Conservation (phyloP, 1,284 basidiomycete genomes). For the Marasmius sp. region DNA sequence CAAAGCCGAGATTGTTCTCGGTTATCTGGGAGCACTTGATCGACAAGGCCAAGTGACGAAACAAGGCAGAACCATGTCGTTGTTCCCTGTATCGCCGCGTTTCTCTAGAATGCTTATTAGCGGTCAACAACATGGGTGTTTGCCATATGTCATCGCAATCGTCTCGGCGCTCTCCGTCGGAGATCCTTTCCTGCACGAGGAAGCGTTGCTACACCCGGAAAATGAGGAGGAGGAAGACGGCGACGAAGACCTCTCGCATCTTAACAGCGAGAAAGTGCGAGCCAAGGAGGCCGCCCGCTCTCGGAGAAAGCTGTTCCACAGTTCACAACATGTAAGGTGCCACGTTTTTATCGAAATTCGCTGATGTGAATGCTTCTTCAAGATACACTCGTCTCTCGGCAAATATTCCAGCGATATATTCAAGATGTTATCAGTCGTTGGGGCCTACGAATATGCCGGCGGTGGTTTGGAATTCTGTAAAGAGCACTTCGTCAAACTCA, state of each 20-base stretch:
- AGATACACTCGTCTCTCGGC: slow-evolving; percentile 83
- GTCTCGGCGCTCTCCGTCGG: slow-evolving; percentile 94
- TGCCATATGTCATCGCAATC: slow-evolving; percentile 90
- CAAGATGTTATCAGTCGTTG: slow-evolving; percentile 87
- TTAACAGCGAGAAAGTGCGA: slow-evolving; percentile 59
- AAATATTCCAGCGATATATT: slow-evolving; percentile 88
- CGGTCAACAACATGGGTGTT: slow-evolving; percentile 88
- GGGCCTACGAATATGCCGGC: slow-evolving; percentile 93
- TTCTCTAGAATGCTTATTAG: slow-evolving; percentile 95
- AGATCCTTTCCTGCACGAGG: slow-evolving; percentile 93
- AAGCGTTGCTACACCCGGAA: slow-evolving; percentile 51
- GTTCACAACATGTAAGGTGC: slow-evolving; percentile 67
- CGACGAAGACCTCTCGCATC: slow-evolving; percentile 48
- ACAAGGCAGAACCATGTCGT: slow-evolving; percentile 87
- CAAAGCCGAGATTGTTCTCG: slow-evolving; percentile 83
- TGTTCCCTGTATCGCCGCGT: slow-evolving; percentile 92
- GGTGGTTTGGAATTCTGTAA: slow-evolving; percentile 81
- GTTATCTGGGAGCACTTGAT: slow-evolving; percentile 80
- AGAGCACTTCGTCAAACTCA: slow-evolving; percentile 89
- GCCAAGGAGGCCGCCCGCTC: slow-evolving; percentile 68
- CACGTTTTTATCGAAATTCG: neutral
- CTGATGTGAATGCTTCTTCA: slow-evolving; percentile 9
- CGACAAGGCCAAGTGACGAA: slow-evolving; percentile 79
- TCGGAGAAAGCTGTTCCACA: slow-evolving; percentile 75
- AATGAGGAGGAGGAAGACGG: slow-evolving; percentile 46